Percentiles rank a stretch among this genome's conserved stretches.
phyloP scores from a whole-genome alignment of 1,284 basidiomycete species.

The Stygiomarasmius scandens region DNA sequence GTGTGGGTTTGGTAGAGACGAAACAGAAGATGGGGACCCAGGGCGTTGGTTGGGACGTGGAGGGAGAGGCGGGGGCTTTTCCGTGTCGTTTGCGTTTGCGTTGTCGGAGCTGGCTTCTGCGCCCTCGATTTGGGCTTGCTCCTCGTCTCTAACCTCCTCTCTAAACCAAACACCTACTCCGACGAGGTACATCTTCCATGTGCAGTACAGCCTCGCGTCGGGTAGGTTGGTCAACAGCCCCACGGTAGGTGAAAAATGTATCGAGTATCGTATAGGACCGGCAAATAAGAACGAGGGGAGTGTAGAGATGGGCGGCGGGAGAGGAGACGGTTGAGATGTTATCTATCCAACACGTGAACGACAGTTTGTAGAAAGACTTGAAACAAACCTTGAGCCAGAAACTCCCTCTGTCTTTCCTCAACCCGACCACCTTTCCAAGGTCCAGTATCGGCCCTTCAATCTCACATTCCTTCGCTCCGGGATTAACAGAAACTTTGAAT shows the following conservation, averaged over 20 bases:
- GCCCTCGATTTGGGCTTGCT: too few relatives aligned
- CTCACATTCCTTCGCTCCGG: slow-evolving; percentile 63
- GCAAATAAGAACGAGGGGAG: slow-evolving; percentile 63
- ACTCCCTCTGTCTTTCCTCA: slow-evolving; percentile 54
- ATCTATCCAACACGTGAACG: background rate
- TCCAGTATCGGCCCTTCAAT: slow-evolving; percentile 52
- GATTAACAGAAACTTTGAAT: slow-evolving; percentile 51
- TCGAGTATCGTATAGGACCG: slow-evolving; percentile 70
- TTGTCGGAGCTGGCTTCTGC: too few relatives aligned
- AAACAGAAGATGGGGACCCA: too few relatives aligned
- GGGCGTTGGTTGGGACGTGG: too few relatives aligned
- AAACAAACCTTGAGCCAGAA: slow-evolving; percentile 77
- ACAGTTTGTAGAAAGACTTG: too few relatives aligned
- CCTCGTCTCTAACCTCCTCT: background rate
- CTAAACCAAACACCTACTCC: slow-evolving; percentile 37
- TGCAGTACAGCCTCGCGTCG: slow-evolving; percentile 71
- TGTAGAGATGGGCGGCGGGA: slow-evolving; percentile 33
- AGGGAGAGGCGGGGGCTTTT: background rate
- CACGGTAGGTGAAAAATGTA: slow-evolving; percentile 69
- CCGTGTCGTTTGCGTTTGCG: too few relatives aligned
- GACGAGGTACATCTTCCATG: slow-evolving; percentile 76
- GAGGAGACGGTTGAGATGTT: slow-evolving; percentile 11
- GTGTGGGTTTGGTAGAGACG: too few relatives aligned
- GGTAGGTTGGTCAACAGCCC: slow-evolving; percentile 62
- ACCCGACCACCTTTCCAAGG: slow-evolving; percentile 3